phyloP scores from a whole-genome alignment of 345 rosid genomes.

The Bruguiera parviflora region DNA sequence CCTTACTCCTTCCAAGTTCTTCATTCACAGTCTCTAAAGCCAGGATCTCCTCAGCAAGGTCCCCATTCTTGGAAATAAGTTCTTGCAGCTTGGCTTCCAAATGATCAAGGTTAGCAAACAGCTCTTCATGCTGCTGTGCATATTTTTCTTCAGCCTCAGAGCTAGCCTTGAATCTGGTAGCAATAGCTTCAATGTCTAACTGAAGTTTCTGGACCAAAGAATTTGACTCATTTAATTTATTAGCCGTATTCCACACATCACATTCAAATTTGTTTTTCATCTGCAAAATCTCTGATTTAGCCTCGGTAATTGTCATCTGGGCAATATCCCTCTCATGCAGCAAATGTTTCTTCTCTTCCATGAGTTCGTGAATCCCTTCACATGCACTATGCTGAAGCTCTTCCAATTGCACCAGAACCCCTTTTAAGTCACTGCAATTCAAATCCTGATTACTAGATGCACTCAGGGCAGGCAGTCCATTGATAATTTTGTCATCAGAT shows the following conservation, averaged over 20 bases:
- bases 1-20: conserved; percentile 56
- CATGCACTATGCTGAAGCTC: conserved; percentile 48
- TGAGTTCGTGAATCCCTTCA: conserved; percentile 47
- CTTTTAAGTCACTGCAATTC: conserved; percentile 42
- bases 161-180: conserved; percentile 44
- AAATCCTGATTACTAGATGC: conserved; percentile 32
- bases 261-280: conserved; percentile 55
- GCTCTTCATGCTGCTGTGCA: conserved; percentile 40
- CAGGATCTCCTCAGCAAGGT: conserved; percentile 50
- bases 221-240: conserved; percentile 49
- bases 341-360: conserved; percentile 52
- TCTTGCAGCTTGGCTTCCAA: conserved; percentile 54
- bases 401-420: conserved; percentile 40
- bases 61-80: conserved; percentile 50
- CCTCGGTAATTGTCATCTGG: conserved; percentile 35
- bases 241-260: conserved; percentile 38
- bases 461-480: conserved; percentile 31
- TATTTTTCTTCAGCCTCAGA: conserved; percentile 53
- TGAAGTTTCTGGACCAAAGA: conserved; percentile 56
- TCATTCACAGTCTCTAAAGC: conserved; percentile 42
- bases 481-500: conserved; percentile 39
- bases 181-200: conserved; percentile 51
- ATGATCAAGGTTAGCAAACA: conserved; percentile 51
- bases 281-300: conserved; percentile 46
- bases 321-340: conserved; percentile 48